Conservation (phyloP, 805 yeast genomes). For the Candida easanensis region DNA sequence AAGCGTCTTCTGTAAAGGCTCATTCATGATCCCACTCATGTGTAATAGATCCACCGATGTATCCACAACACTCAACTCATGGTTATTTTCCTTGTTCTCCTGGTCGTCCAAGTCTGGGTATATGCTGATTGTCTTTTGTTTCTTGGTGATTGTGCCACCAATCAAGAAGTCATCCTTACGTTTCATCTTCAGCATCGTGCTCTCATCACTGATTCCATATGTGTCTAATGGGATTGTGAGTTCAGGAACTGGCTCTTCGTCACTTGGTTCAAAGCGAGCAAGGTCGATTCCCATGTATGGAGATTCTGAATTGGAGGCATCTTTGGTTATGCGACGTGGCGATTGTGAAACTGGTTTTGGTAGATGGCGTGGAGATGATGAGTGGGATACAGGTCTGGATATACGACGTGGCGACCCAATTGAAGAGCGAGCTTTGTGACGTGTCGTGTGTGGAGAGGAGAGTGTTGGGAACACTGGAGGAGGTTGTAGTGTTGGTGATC, state of each 20-base stretch:
- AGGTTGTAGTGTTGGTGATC: too few species aligned
- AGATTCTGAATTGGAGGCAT: neutral
- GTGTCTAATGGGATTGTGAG: constrained; percentile 18
- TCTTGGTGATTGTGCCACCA: neutral
- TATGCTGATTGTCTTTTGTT: neutral
- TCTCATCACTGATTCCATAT: constrained; percentile 2
- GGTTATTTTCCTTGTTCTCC: neutral
- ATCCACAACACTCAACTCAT: neutral
- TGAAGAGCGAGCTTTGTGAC: too few species aligned
- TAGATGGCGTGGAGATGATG: too few species aligned
- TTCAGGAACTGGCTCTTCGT: constrained; percentile 27
- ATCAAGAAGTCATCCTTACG: neutral
- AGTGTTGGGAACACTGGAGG: too few species aligned
- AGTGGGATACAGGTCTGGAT: too few species aligned
- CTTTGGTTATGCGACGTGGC: neutral
- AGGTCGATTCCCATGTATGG: constrained; percentile 2
- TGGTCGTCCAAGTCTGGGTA: neutral
- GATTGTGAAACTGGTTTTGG: too few species aligned
- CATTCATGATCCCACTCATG: neutral
- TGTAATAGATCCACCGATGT: neutral
- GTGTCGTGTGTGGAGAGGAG: too few species aligned
- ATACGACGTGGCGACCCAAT: too few species aligned
- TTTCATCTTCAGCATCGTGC: constrained; percentile 2
- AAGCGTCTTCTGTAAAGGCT: neutral
- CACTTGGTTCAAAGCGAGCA: constrained; percentile 24